phyloP scores from a whole-genome alignment of 148 eudicot genomes.

The Cornus suecica region DNA sequence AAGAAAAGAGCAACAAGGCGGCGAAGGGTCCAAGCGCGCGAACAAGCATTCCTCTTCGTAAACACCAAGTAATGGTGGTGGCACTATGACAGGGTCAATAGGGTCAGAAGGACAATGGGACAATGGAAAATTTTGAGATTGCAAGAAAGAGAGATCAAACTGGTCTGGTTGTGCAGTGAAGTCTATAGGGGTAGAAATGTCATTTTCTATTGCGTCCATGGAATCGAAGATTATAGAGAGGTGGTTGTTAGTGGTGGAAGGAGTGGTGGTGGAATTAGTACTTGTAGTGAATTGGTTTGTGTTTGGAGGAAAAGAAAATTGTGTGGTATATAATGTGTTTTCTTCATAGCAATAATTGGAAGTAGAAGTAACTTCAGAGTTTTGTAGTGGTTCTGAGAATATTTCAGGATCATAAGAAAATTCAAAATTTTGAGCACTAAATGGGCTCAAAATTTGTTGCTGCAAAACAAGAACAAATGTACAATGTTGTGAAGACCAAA shows the following conservation, averaged over 20 bases:
- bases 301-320: slow-evolving; percentile 29
- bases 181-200: slow-evolving; percentile 58
- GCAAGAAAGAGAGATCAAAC: slow-evolving; percentile 31
- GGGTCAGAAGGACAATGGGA: slow-evolving; percentile 28
- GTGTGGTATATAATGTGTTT: slow-evolving; percentile 40
- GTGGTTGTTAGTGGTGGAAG: slow-evolving; percentile 15
- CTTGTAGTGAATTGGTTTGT: slow-evolving; percentile 19
- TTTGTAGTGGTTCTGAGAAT: slow-evolving; percentile 55
- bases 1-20: slow-evolving; percentile 34
- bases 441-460: slow-evolving; percentile 67
- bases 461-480: slow-evolving; percentile 28
- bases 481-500: too few species aligned
- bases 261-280: slow-evolving; percentile 1
- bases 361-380: slow-evolving; percentile 61
- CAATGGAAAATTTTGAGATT: slow-evolving; percentile 30
- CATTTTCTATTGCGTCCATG: slow-evolving; percentile 43
- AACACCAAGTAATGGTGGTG: slow-evolving; percentile 34
- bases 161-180: slow-evolving; percentile 41
- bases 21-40: slow-evolving; percentile 37
- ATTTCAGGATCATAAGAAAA: slow-evolving; percentile 65
- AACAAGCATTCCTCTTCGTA: slow-evolving; percentile 63
- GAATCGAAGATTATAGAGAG: slow-evolving; percentile 58
- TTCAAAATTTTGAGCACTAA: slow-evolving; percentile 54
- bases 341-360: slow-evolving; percentile 65
- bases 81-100: slow-evolving; percentile 39